Percentiles rank a stretch among this genome's conserved stretches.
Conservation (phyloP, 2,329 filamentous ascomycete species). For the Allantophomopsis lycopodina region DNA sequence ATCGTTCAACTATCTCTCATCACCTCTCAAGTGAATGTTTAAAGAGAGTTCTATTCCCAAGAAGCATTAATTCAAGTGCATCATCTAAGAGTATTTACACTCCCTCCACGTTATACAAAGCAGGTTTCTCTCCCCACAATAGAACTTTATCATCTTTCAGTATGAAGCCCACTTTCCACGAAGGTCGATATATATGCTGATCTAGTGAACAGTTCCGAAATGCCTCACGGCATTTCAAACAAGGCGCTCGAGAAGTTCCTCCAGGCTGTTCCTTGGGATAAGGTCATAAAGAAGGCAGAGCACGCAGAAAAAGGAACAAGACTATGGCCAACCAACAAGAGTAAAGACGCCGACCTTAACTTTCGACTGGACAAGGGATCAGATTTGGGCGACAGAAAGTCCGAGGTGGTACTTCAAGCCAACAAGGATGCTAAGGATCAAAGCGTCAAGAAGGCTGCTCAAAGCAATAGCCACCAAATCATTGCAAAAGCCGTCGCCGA, state of each 20-base stretch:
- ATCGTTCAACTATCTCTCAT: too few species aligned
- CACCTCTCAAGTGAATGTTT: too few species aligned
- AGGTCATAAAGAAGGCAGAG: background rate
- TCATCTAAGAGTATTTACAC: too few species aligned
- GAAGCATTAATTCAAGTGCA: too few species aligned
- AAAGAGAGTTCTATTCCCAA: too few species aligned
- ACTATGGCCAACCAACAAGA: background rate
- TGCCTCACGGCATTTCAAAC: background rate
- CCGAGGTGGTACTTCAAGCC: background rate
- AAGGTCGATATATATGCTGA: too few species aligned
- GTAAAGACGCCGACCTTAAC: background rate
- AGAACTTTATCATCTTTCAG: too few species aligned
- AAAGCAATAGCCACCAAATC: background rate
- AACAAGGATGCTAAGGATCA: background rate
- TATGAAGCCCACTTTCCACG: too few species aligned
- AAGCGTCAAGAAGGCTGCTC: background rate
- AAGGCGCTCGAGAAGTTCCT: background rate
- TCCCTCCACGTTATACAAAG: too few species aligned
- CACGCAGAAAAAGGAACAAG: background rate
- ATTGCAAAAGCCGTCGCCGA: too few species aligned
- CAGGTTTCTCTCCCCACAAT: too few species aligned
- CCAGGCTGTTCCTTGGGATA: background rate
- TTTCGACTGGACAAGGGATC: background rate
- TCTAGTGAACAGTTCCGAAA: background rate
- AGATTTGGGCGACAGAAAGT: background rate